Evolutionary conservation across 2,329 filamentous ascomycete species (phyloP), one percentile per base, ranked within the genome.

Genomic region (Fusarium nodosum): DNA sequence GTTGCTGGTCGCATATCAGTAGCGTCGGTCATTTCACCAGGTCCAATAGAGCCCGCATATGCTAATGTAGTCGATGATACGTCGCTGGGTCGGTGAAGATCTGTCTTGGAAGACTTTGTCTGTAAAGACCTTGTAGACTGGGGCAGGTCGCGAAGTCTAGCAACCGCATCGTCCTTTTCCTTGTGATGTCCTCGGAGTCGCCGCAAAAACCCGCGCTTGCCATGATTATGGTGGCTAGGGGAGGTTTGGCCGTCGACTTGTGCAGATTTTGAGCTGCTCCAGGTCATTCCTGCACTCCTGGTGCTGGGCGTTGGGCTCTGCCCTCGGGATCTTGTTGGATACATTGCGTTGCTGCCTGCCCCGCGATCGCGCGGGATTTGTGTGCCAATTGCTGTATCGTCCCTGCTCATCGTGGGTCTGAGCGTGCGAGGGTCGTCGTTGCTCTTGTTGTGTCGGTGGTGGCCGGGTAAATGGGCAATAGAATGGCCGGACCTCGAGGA

Each of bases 241-340:
- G 89, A 91, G 20, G 84, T 84, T 74, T 89, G 87, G 26, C 85
- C 85, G 63, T 88, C 86, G 24, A 78, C 68, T 73, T 84, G 77
- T 71, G 81, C 74, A 79, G 85, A 75, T 74, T 83, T 84, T 77
- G 84, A 52, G 34, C 48, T 77, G 79, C 87, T 79, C 53, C 79
- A 80, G 30, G 72, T 69, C 55, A 74, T 70, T 82, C 78, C 76
- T 24, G 82, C 85, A 75, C 91, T 93, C 72, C 87, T 87, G 42
- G 87, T 84, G 78, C 93, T 96, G 10, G 94, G 92, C 1, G 93
- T 93, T 28, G 94, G 93, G 79, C 94, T 97, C 64, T 92, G 88
- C 15, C 93, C 90, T 69, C 94, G 90, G 24, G 85, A 84, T 65
- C 80, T 80, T 48, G 82, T 78, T 70, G 77, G 71, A 82, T 86